Conservation (phyloP, 2,329 filamentous ascomycete species). For the Tympanopsis confertula region DNA sequence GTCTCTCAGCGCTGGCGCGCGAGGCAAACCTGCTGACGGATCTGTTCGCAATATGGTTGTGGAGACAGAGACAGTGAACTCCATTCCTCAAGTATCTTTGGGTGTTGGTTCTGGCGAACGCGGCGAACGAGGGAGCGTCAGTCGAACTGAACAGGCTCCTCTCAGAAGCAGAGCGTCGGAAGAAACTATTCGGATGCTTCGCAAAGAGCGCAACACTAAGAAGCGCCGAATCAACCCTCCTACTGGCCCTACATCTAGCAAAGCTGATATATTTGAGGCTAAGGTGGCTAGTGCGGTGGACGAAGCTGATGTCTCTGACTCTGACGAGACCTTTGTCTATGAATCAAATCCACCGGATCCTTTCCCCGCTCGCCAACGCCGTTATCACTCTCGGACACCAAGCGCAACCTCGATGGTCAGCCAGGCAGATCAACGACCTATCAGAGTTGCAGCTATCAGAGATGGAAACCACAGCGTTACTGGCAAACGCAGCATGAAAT, state of each 20-base stretch:
- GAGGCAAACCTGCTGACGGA: conserved; percentile 16
- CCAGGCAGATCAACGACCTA: not conserved
- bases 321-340: conserved; percentile 62
- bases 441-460: not conserved
- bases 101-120: conserved; percentile 37
- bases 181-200: conserved; percentile 57
- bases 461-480: conserved; percentile 1
- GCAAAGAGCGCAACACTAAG: conserved; percentile 51
- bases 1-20: not conserved
- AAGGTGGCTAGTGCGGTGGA: conserved; percentile 59
- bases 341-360: conserved; percentile 51
- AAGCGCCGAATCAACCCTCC: conserved; percentile 34
- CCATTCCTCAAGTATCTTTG: conserved; percentile 49
- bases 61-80: conserved; percentile 59
- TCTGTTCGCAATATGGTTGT: conserved; percentile 47
- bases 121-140: conserved; percentile 30
- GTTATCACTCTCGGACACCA: conserved; percentile 56
- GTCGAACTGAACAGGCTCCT: conserved; percentile 10
- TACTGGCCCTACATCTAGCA: conserved; percentile 42
- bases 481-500: conserved; percentile 1
- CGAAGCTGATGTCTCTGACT: conserved; percentile 58
- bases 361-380: conserved; percentile 15
- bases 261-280: conserved; percentile 60
- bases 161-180: conserved; percentile 51
- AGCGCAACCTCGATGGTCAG: conserved; percentile 44